phyloP scores from a whole-genome alignment of 2,329 filamentous ascomycete species.

The Trichoderma sp. region DNA sequence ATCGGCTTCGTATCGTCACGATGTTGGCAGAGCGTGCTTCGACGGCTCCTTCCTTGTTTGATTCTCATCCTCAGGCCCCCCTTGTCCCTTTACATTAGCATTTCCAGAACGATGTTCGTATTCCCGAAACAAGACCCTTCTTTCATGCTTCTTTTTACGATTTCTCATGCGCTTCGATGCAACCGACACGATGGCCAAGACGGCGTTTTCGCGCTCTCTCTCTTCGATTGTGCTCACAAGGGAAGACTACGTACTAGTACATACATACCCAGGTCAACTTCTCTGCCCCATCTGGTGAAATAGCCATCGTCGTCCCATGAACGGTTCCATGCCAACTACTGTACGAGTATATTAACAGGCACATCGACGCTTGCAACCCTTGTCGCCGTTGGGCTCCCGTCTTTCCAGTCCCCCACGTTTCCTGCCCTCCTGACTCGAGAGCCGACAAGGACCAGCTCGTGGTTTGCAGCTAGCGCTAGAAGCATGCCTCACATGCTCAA shows the following conservation, averaged over 20 bases:
- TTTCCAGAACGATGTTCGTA: neutral
- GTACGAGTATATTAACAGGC: neutral
- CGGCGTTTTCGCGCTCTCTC: neutral
- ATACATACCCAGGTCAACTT: neutral
- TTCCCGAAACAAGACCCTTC: neutral
- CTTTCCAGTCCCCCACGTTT: neutral
- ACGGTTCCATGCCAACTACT: neutral
- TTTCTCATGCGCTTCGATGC: neutral
- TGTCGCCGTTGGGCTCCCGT: neutral
- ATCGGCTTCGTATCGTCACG: neutral
- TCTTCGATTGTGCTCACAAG: neutral
- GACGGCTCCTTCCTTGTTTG: constrained; percentile 16
- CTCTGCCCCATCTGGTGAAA: neutral
- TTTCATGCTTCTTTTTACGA: neutral
- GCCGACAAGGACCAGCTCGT: neutral
- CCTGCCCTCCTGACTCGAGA: constrained; percentile 3
- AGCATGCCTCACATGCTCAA: neutral
- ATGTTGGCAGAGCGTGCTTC: neutral
- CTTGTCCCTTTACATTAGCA: neutral
- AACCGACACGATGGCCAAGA: neutral
- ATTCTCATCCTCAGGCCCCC: neutral
- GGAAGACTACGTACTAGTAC: neutral
- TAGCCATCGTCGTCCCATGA: neutral
- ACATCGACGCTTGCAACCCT: neutral
- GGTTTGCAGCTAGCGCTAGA: neutral